These are phyloP conservation scores for Eurotiales sp. DNA, from an alignment of 2,329 filamentous ascomycete genomes.

Conservation along the genomic window DNA sequence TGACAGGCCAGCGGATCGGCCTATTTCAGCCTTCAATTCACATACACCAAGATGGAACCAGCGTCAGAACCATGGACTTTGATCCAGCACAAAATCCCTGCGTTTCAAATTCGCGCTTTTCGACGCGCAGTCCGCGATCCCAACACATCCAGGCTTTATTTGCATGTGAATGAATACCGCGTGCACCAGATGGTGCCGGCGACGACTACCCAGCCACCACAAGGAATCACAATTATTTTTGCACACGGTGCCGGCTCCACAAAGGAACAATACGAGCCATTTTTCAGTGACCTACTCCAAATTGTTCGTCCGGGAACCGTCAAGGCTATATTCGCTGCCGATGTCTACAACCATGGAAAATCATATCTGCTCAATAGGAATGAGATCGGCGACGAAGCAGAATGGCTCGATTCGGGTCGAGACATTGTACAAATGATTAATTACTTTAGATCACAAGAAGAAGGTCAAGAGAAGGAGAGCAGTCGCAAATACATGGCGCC, in stretches of 20 bases:
- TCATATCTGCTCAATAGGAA: slow-evolving; percentile 8
- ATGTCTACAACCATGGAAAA: slow-evolving; percentile 12
- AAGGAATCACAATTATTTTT: slow-evolving; percentile 12
- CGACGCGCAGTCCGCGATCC: slow-evolving; percentile 10
- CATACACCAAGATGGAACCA: not conserved
- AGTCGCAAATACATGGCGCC: slow-evolving; percentile 7
- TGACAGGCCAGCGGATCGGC: too few relatives aligned
- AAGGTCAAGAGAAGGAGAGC: not conserved
- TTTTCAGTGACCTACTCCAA: slow-evolving; percentile 7
- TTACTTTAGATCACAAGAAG: slow-evolving; percentile 2
- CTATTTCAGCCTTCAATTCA: not conserved
- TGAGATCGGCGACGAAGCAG: slow-evolving; percentile 9
- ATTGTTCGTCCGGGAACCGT: not conserved
- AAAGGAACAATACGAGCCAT: slow-evolving; percentile 12
- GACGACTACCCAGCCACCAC: not conserved
- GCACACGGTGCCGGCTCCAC: slow-evolving; percentile 9
- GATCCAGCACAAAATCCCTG: slow-evolving; percentile 4
- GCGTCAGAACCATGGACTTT: slow-evolving; percentile 5
- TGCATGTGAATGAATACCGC: slow-evolving; percentile 11
- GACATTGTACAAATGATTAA: slow-evolving; percentile 12
- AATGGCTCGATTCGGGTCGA: slow-evolving; percentile 10
- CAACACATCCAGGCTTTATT: slow-evolving; percentile 1
- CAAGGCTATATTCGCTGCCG: slow-evolving; percentile 11
- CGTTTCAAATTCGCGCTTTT: slow-evolving; percentile 11
- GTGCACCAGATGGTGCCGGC: not conserved